Conservation (phyloP, 164 flowering plant genomes). For the Sextonia rubra region DNA sequence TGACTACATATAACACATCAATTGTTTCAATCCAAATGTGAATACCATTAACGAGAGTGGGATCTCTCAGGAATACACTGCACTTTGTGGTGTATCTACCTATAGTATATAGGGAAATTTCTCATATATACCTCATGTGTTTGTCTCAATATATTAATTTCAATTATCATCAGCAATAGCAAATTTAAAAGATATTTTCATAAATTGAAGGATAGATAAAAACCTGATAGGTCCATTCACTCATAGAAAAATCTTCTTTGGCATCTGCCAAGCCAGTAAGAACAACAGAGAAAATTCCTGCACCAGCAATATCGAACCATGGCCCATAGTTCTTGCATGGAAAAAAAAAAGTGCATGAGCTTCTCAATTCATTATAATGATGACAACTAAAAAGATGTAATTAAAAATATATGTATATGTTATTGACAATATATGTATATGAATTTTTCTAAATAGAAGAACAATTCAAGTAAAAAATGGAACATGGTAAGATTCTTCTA, state of each 20-base stretch:
- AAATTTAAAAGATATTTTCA: neutral
- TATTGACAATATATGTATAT: neutral
- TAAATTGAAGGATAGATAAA: neutral
- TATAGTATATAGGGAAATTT: too few relatives aligned
- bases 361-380: neutral
- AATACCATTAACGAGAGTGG: too few relatives aligned
- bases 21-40: too few relatives aligned
- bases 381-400: neutral
- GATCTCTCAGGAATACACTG: too few relatives aligned
- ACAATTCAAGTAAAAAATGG: neutral
- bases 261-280: conserved; percentile 22
- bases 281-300: conserved; percentile 37
- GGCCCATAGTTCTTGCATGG: conserved; percentile 52
- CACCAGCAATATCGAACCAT: conserved; percentile 52
- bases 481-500: neutral
- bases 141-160: too few relatives aligned
- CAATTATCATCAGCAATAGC: too few relatives aligned
- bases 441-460: neutral
- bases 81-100: too few relatives aligned
- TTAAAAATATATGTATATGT: neutral
- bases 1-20: too few relatives aligned
- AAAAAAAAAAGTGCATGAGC: conserved; percentile 1
- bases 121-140: too few relatives aligned
- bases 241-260: conserved; percentile 32
- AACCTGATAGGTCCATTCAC: conserved; percentile 61